Conservation (phyloP, 2,329 filamentous ascomycete genomes). For the Colletotrichum spaethianum region DNA sequence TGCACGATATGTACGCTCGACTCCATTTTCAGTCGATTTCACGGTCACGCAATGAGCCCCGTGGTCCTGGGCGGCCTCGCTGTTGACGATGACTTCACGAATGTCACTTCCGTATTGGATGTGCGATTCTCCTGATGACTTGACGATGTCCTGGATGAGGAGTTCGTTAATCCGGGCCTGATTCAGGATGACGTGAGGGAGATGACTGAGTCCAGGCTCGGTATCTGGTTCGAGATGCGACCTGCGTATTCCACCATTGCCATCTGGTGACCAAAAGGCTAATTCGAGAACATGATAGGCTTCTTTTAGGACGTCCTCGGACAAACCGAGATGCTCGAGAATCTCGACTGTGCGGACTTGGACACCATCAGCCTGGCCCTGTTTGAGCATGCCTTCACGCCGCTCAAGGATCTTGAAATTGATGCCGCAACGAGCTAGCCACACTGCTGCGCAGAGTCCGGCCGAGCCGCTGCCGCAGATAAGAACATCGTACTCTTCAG, state of each 20-base stretch:
- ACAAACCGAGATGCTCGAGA: constrained; percentile 71
- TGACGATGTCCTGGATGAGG: constrained; percentile 63
- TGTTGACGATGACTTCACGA: constrained; percentile 63
- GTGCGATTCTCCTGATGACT: constrained; percentile 53
- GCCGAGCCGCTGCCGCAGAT: constrained; percentile 47
- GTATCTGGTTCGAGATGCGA: constrained; percentile 67
- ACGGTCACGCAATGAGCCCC: constrained; percentile 56
- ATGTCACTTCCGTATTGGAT: constrained; percentile 71
- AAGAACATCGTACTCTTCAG: constrained; percentile 32
- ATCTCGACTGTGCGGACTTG: constrained; percentile 74
- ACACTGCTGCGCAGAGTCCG: constrained; percentile 59
- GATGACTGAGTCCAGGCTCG: constrained; percentile 64
- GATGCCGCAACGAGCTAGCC: constrained; percentile 58
- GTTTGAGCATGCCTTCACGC: constrained; percentile 25
- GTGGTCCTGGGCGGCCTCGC: constrained; percentile 51
- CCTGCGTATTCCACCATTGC: constrained; percentile 56
- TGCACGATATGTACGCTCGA: constrained; percentile 44
- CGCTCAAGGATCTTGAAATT: constrained; percentile 58
- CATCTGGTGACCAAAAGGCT: constrained; percentile 66
- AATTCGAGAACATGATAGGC: constrained; percentile 72
- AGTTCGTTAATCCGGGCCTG: constrained; percentile 69
- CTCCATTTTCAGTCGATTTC: constrained; percentile 57
- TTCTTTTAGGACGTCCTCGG: constrained; percentile 67
- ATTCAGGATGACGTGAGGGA: constrained; percentile 70
- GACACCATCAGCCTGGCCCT: constrained; percentile 75